Percentiles rank a stretch among this genome's conserved stretches.
These are phyloP conservation scores for Ceratocystis lukuohia DNA, from an alignment of 2,329 filamentous ascomycete genomes.

Conservation along the genomic window DNA sequence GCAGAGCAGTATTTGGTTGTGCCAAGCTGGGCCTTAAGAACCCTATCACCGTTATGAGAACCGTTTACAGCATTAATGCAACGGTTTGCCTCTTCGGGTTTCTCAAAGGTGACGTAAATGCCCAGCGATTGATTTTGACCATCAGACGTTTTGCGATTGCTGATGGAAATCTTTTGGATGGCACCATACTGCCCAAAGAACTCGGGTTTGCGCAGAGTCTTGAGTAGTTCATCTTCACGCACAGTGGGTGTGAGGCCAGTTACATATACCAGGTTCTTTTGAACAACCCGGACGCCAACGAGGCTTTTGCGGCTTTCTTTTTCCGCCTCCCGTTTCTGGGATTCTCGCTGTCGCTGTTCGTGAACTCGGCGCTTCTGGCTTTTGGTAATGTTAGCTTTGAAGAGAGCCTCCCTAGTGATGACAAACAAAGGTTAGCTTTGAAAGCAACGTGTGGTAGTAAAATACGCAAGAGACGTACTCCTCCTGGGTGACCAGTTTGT, in stretches of 20 bases:
- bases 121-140: slow-evolving; percentile 76
- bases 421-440: slow-evolving; percentile 22
- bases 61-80: slow-evolving; percentile 91
- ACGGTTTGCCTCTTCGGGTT: slow-evolving; percentile 73
- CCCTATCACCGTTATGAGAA: slow-evolving; percentile 76
- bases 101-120: slow-evolving; percentile 96
- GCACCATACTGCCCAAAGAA: slow-evolving; percentile 98
- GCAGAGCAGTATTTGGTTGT: slow-evolving; percentile 99
- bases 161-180: slow-evolving; percentile 97
- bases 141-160: slow-evolving; percentile 71
- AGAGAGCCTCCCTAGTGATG: slow-evolving; percentile 49
- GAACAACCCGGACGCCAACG: slow-evolving; percentile 85
- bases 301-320: slow-evolving; percentile 91
- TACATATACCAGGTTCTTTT: slow-evolving; percentile 98
- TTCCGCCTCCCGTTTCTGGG: slow-evolving; percentile 90
- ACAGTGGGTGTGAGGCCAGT: slow-evolving; percentile 86
- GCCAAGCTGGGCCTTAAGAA: slow-evolving; percentile 64
- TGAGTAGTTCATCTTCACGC: slow-evolving; percentile 80
- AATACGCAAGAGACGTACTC: slow-evolving; percentile 49
- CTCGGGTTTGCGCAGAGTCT: slow-evolving; percentile 76
- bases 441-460: not conserved
- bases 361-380: slow-evolving; percentile 85
- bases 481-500: slow-evolving; percentile 87
- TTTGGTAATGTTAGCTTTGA: slow-evolving; percentile 67
- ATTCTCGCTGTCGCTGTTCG: slow-evolving; percentile 78